Conservation (phyloP, 78 protist genomes). For the Dictyostelium brefeldianum region DNA sequence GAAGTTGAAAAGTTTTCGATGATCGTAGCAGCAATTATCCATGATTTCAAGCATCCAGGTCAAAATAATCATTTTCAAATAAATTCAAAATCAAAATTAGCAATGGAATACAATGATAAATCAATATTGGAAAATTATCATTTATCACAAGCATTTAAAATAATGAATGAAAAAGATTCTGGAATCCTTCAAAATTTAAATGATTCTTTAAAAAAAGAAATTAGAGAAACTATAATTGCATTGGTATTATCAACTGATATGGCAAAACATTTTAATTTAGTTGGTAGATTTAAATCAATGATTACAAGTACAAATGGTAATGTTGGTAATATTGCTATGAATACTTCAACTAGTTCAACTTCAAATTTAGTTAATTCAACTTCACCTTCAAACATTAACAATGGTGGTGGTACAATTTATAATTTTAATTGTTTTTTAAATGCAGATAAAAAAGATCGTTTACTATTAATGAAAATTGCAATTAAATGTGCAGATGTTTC, state of each 20-base stretch:
- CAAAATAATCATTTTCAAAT: constrained; percentile 72
- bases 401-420: background rate
- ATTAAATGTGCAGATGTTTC: constrained; percentile 74
- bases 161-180: background rate
- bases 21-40: constrained; percentile 78
- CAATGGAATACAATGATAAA: constrained; percentile 76
- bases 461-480: constrained; percentile 56
- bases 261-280: constrained; percentile 63
- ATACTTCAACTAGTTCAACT: background rate
- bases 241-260: constrained; percentile 82
- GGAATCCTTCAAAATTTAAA: constrained; percentile 13
- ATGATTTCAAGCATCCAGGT: constrained; percentile 85
- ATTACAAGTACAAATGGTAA: background rate
- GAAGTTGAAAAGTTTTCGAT: constrained; percentile 39
- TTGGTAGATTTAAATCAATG: constrained; percentile 25
- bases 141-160: constrained; percentile 30
- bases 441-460: constrained; percentile 40
- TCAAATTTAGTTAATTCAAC: background rate
- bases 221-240: constrained; percentile 14
- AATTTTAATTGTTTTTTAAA: background rate
- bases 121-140: constrained; percentile 82
- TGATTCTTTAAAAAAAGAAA: constrained; percentile 16
- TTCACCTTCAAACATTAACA: background rate
- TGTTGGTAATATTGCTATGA: background rate
- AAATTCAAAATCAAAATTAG: constrained; percentile 45